Conservation (phyloP, 805 yeast genomes). For the Ogataea neopini region DNA sequence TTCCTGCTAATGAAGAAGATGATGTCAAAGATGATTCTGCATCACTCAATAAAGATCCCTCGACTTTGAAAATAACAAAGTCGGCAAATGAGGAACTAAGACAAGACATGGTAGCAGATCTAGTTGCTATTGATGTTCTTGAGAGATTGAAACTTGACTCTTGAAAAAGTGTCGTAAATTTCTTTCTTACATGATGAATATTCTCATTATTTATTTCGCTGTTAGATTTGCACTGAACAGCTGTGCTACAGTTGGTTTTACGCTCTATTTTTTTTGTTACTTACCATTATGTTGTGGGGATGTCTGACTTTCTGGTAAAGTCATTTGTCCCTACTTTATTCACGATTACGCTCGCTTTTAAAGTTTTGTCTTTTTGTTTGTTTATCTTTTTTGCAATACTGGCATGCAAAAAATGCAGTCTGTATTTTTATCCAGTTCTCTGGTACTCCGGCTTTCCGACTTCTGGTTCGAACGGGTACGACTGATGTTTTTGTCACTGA, state of each 20-base stretch:
- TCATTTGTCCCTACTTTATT: not conserved
- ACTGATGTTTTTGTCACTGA: not conserved
- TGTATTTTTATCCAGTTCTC: too few species aligned
- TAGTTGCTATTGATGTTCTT: conserved; percentile 27
- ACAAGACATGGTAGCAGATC: conserved; percentile 23
- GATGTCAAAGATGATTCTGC: not conserved
- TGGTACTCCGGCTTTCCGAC: conserved; percentile 1
- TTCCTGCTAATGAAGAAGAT: conserved; percentile 4
- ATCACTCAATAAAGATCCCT: not conserved
- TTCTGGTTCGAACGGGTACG: not conserved
- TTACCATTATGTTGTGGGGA: not conserved
- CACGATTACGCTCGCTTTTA: not conserved
- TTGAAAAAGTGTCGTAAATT: not conserved
- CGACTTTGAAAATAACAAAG: not conserved
- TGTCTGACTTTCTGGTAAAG: conserved; percentile 1
- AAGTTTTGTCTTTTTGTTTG: not conserved
- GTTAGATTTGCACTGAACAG: not conserved
- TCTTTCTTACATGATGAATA: not conserved
- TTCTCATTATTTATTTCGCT: not conserved
- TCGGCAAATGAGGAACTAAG: conserved; percentile 4
- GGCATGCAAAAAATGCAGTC: not conserved
- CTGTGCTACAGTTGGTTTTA: not conserved
- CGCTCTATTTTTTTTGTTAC: not conserved
- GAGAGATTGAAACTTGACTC: conserved; percentile 13
- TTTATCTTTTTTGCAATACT: not conserved